Conservation (phyloP, 2,329 filamentous ascomycete species). For the Colletotrichum siamense region DNA sequence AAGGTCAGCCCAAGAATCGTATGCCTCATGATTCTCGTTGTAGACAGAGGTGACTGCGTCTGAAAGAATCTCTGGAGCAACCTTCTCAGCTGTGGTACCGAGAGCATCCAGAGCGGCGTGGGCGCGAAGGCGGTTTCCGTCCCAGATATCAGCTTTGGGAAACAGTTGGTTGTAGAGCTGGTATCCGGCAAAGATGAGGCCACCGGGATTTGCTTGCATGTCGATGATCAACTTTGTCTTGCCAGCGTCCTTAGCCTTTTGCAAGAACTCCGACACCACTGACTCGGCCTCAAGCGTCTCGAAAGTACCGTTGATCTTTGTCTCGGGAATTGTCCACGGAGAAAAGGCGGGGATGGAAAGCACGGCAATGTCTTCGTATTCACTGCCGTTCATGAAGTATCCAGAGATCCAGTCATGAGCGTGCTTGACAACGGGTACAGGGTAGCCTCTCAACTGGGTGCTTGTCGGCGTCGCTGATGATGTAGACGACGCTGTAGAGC, state of each 20-base stretch:
- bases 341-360: constrained; percentile 27
- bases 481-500: neutral
- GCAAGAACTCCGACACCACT: constrained; percentile 46
- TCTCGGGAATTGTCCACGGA: neutral
- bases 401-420: constrained; percentile 26
- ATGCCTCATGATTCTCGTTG: constrained; percentile 35
- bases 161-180: constrained; percentile 52
- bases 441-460: constrained; percentile 26
- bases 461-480: neutral
- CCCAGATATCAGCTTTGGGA: constrained; percentile 23
- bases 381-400: constrained; percentile 31
- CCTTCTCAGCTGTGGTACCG: neutral
- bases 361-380: constrained; percentile 32
- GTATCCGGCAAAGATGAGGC: constrained; percentile 50
- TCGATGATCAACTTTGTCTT: constrained; percentile 70
- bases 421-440: constrained; percentile 28
- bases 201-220: constrained; percentile 65
- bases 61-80: neutral
- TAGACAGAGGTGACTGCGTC: constrained; percentile 14
- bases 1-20: constrained; percentile 25
- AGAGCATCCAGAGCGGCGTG: constrained; percentile 16
- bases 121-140: constrained; percentile 21
- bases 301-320: neutral
- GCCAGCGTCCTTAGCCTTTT: constrained; percentile 45
- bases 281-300: constrained; percentile 23